phyloP scores from a whole-genome alignment of 805 yeast species.

The Scheffersomyces spartinae region DNA sequence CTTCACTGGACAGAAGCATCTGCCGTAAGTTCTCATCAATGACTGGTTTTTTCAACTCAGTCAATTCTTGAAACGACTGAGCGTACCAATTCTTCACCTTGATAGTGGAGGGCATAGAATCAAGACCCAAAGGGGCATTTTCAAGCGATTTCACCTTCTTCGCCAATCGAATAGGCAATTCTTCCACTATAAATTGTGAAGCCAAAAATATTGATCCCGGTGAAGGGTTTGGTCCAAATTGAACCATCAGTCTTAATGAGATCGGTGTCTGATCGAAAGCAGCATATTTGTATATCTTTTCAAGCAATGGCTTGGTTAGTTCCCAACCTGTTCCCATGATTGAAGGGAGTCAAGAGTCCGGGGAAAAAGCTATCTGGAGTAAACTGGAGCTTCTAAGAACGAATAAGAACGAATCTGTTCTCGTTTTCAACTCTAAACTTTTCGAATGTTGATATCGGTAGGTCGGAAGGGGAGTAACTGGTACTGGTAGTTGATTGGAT shows the following conservation, averaged over 20 bases:
- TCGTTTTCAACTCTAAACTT: too few relatives aligned
- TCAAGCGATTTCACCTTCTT: constrained; percentile 80
- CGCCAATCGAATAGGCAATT: constrained; percentile 77
- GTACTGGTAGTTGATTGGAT: too few relatives aligned
- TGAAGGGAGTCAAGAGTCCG: too few relatives aligned
- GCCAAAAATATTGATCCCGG: constrained; percentile 76
- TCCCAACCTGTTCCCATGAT: constrained; percentile 45
- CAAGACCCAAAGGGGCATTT: constrained; percentile 63
- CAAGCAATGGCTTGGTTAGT: constrained; percentile 36
- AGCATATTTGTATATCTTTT: constrained; percentile 54
- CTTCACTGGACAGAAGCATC: constrained; percentile 18
- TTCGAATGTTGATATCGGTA: too few relatives aligned
- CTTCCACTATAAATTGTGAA: constrained; percentile 74
- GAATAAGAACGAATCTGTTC: too few relatives aligned
- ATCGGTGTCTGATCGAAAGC: constrained; percentile 74
- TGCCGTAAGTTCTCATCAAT: constrained; percentile 31
- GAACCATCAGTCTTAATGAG: constrained; percentile 81
- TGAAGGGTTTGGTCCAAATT: constrained; percentile 70
- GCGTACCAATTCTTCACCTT: constrained; percentile 85
- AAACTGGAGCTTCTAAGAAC: too few relatives aligned
- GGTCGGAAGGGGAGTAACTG: too few relatives aligned
- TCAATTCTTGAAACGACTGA: constrained; percentile 76
- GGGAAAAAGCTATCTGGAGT: too few relatives aligned
- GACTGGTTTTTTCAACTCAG: constrained; percentile 48
- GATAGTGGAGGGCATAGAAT: constrained; percentile 61